Conservation (phyloP, 2,329 filamentous ascomycete genomes). For the Calonectria fujianensis region DNA sequence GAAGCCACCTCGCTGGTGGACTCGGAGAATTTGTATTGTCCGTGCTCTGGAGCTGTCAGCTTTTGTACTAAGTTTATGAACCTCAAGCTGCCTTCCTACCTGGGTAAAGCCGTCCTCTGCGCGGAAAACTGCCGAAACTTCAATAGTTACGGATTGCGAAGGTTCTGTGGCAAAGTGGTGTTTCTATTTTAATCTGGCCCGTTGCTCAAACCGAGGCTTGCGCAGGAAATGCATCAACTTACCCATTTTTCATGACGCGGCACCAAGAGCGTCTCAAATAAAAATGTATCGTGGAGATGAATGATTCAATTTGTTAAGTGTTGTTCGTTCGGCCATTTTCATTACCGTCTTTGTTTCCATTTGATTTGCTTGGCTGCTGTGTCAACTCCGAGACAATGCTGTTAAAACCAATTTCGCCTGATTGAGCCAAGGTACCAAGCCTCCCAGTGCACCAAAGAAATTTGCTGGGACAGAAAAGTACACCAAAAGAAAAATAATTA, state of each 20-base stretch:
- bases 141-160: not conserved
- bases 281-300: not conserved
- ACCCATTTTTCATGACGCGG: not conserved
- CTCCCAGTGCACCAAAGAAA: not conserved
- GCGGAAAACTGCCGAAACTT: not conserved
- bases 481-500: not conserved
- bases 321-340: not conserved
- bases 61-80: not conserved
- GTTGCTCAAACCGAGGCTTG: not conserved
- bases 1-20: conserved; percentile 8
- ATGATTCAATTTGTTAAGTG: not conserved
- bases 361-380: no score
- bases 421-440: not conserved
- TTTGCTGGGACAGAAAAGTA: not conserved
- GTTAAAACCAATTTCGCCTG: not conserved
- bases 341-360: not conserved
- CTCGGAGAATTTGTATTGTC: conserved; percentile 13
- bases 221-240: not conserved
- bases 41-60: not conserved
- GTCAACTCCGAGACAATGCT: not conserved
- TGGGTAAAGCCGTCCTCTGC: not conserved
- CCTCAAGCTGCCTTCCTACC: not conserved
- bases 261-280: not conserved
- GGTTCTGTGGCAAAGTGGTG: not conserved
- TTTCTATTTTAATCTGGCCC: not conserved